phyloP scores from a whole-genome alignment of 768 basidiomycete genomes.

The Xerocomellus intermedius region DNA sequence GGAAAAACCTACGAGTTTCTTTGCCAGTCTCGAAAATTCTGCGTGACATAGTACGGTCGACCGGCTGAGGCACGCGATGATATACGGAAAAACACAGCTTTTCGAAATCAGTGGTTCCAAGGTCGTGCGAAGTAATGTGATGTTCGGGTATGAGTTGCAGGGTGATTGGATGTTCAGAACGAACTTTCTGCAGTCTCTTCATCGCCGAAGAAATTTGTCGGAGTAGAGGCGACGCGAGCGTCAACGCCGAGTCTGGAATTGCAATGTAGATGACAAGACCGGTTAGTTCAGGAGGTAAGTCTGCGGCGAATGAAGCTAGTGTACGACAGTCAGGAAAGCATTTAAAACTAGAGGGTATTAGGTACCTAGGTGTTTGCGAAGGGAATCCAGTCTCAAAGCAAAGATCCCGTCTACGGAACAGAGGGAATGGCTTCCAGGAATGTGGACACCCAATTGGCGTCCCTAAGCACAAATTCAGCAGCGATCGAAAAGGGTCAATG shows the following conservation, averaged over 20 bases:
- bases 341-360: not conserved
- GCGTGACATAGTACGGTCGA: slow-evolving; percentile 61
- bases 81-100: slow-evolving; percentile 66
- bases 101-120: slow-evolving; percentile 33
- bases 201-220: slow-evolving; percentile 66
- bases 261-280: slow-evolving; percentile 69
- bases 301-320: slow-evolving; percentile 50
- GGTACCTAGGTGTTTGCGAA: slow-evolving; percentile 66
- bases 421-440: slow-evolving; percentile 46
- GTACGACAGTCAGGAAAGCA: not conserved
- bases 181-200: slow-evolving; percentile 52
- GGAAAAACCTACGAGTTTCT: slow-evolving; percentile 49
- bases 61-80: slow-evolving; percentile 61
- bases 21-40: slow-evolving; percentile 42
- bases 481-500: not conserved
- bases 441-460: slow-evolving; percentile 58
- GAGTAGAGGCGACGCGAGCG: slow-evolving; percentile 62
- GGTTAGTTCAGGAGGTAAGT: slow-evolving; percentile 36
- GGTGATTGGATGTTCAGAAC: slow-evolving; percentile 49
- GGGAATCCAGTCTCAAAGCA: slow-evolving; percentile 63
- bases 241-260: slow-evolving; percentile 58
- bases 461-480: slow-evolving; percentile 40
- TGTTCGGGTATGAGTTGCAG: slow-evolving; percentile 77
- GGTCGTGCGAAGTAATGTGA: slow-evolving; percentile 41
- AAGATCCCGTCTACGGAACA: slow-evolving; percentile 58